Evolutionary conservation across 495 filamentous ascomycete species (phyloP).

Genomic region (Trichoderma reesei): DNA sequence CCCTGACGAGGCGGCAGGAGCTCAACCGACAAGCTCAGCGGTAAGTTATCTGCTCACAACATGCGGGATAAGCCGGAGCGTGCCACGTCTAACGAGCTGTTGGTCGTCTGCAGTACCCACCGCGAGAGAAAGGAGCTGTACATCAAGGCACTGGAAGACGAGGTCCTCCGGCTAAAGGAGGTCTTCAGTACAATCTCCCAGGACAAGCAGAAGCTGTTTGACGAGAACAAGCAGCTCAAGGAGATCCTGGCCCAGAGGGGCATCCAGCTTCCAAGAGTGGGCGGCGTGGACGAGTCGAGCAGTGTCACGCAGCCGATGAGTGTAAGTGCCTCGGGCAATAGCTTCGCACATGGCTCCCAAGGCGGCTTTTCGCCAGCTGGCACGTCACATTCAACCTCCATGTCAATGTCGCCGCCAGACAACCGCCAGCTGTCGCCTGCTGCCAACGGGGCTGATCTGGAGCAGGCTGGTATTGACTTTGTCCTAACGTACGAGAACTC

Average conservation of each 20-base stretch:
- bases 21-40: constrained; percentile 92
- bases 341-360: constrained; percentile 29
- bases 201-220: constrained; percentile 54
- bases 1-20: constrained; percentile 86
- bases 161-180: constrained; percentile 64
- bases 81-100: background rate
- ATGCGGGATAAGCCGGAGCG: background rate
- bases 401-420: constrained; percentile 20
- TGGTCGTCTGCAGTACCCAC: constrained; percentile 54
- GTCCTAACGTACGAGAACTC: constrained; percentile 76
- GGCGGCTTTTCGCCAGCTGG: constrained; percentile 35
- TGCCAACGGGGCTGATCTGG: constrained; percentile 55
- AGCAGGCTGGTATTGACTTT: constrained; percentile 88
- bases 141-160: constrained; percentile 84
- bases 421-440: constrained; percentile 21
- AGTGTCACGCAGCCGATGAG: constrained; percentile 41
- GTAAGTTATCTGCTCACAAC: constrained; percentile 35
- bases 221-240: constrained; percentile 72
- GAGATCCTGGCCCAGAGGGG: constrained; percentile 64
- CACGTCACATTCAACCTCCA: constrained; percentile 30
- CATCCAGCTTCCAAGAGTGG: constrained; percentile 43
- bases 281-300: constrained; percentile 34
- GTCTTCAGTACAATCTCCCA: constrained; percentile 49
- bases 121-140: constrained; percentile 95
- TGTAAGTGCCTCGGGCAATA: constrained; percentile 50